phyloP scores from a whole-genome alignment of 169 alveolate genomes.

The Miamiensis avidus region DNA sequence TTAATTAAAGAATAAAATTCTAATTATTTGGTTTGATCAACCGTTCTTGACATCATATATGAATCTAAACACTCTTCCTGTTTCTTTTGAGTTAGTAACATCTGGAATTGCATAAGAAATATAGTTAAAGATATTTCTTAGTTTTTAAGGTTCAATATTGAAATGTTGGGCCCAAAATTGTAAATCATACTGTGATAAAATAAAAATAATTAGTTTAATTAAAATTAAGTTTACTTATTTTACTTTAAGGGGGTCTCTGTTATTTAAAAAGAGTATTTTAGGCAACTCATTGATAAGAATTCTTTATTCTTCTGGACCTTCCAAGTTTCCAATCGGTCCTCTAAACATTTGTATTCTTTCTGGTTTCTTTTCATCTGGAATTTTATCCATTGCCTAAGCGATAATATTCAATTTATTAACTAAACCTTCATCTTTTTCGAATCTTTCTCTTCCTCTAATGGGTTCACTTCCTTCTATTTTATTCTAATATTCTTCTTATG shows the following conservation, averaged over 20 bases:
- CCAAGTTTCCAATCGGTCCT: conserved; percentile 3
- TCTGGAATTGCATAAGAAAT: conserved; percentile 69
- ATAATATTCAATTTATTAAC: conserved; percentile 29
- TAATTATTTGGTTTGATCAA: too few species aligned
- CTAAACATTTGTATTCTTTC: conserved; percentile 40
- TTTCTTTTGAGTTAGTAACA: conserved; percentile 25
- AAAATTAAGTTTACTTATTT: neutral
- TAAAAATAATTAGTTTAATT: neutral
- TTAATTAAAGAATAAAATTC: too few species aligned
- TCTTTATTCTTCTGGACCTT: conserved; percentile 54
- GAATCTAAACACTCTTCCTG: conserved; percentile 22
- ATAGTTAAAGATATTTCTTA: conserved; percentile 69
- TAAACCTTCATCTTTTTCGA: conserved; percentile 23
- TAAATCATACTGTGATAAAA: conserved; percentile 42
- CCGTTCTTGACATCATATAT: conserved; percentile 5
- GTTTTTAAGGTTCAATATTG: conserved; percentile 56
- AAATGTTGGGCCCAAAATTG: conserved; percentile 69
- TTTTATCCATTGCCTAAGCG: conserved; percentile 34
- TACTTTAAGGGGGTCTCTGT: conserved; percentile 65
- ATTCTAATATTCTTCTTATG: conserved; percentile 26
- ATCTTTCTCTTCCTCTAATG: conserved; percentile 31
- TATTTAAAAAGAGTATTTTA: conserved; percentile 58
- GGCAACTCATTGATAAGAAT: conserved; percentile 66
- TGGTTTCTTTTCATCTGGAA: conserved; percentile 36
- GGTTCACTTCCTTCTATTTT: conserved; percentile 45